Evolutionary conservation across 108 stramenopile species (phyloP), one percentile per base, ranked within the genome.

Genomic region (Discostella stelligeroides): DNA sequence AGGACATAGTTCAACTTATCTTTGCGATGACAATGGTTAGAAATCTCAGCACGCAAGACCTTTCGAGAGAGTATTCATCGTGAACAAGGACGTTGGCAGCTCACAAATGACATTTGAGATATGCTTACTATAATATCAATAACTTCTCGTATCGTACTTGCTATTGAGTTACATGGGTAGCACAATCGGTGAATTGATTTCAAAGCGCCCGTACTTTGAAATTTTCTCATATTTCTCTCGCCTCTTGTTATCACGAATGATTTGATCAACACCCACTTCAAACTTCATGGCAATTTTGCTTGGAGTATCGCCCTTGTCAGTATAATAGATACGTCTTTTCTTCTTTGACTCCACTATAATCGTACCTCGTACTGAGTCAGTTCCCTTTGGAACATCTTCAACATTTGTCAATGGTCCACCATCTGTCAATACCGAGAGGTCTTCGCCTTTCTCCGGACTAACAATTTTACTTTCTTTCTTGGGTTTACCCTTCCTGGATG

Each of bases 321-420:
- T 37, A 61, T 43, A 57, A 43, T 68, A 27, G 8, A 68, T 27
- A 10, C 56, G 41, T 45, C 48, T 2, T 20, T 68, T 68, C 42
- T 57, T n/a, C 18, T 57, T 28, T 27, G 55, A 24, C 39, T 68
- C n/a, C n/a, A n/a, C n/a, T n/a, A n/a, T n/a, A n/a, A n/a, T n/a
- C n/a, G n/a, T n/a, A n/a, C n/a, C n/a, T n/a, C n/a, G n/a, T n/a
- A n/a, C n/a, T n/a, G n/a, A n/a, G n/a, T n/a, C n/a, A n/a, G n/a
- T n/a, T n/a, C n/a, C n/a, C 14, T 15, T 29, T 20, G 28, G 55
- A 13, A 43, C 20, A 25, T 57, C 55, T 9, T 57, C 41, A 25
- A 57, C 29, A 38, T 25, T 30, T 15, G 67, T 41, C 15, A 23
- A 40, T 57, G 27, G 10, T 48, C 13, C 45, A 7, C 27, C n/a